Percentiles rank a stretch among this genome's conserved stretches.
Evolutionary conservation across 2,329 filamentous ascomycete genomes (phyloP).

Genomic region (Fusarium albosuccineum): DNA sequence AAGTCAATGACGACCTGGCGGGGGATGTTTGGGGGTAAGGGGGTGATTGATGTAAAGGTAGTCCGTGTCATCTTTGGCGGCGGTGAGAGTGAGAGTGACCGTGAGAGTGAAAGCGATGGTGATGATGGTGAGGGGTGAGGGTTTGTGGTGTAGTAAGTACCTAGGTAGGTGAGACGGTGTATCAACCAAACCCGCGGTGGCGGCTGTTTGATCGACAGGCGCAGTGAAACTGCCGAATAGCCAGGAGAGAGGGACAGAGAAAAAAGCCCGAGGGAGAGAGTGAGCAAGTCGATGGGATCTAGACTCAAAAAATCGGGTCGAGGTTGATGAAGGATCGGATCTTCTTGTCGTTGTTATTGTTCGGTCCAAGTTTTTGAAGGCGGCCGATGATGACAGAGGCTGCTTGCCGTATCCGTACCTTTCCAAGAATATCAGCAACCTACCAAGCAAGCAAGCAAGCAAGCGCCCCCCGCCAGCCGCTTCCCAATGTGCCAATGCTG

Average conservation of each 20-base stretch:
- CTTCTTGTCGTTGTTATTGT: no score
- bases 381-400: constrained; percentile 15
- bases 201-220: neutral
- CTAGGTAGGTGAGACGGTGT: neutral
- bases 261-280: no score
- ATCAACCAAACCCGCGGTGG: neutral
- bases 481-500: neutral
- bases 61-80: constrained; percentile 55
- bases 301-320: no score
- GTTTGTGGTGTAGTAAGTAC: neutral
- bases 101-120: neutral
- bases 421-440: no score
- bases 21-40: constrained; percentile 76
- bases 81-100: neutral
- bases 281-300: no score
- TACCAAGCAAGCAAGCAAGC: neutral
- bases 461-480: neutral
- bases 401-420: neutral
- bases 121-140: constrained; percentile 6
- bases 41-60: constrained; percentile 82
- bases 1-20: constrained; percentile 79
- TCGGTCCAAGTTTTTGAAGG: no score
- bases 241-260: no score
- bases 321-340: no score
- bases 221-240: constrained; percentile 1